Percentiles rank a stretch among this genome's conserved stretches.
Conservation (phyloP, 2,329 filamentous ascomycete genomes). For the Drechslerella dactyloides region DNA sequence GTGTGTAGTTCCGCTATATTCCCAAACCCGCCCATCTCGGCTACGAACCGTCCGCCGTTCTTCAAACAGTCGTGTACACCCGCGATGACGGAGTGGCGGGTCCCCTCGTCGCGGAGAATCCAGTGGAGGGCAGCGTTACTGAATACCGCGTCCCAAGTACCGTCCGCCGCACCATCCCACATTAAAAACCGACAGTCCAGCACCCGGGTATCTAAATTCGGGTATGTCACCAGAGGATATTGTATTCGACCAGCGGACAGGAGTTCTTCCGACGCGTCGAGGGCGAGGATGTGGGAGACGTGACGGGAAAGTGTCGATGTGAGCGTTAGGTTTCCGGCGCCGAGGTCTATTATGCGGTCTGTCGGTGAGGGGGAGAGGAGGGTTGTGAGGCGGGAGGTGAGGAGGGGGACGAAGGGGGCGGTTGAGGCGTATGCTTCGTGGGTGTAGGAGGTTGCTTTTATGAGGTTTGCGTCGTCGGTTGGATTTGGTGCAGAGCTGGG, state of each 20-base stretch:
- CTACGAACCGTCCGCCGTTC: conserved; percentile 51
- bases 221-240: conserved; percentile 55
- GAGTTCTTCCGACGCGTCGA: conserved; percentile 59
- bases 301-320: conserved; percentile 58
- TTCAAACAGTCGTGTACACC: conserved; percentile 21
- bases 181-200: conserved; percentile 50
- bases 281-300: conserved; percentile 56
- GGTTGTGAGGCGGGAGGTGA: conserved; percentile 58
- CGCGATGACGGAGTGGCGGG: conserved; percentile 8
- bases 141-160: conserved; percentile 59
- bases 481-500: too few species aligned
- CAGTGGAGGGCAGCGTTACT: conserved; percentile 61
- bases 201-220: conserved; percentile 56
- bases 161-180: conserved; percentile 25
- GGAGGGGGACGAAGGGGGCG: conserved; percentile 59
- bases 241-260: conserved; percentile 57
- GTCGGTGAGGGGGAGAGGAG: conserved; percentile 57
- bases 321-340: conserved; percentile 58
- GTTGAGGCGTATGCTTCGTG: conserved; percentile 55
- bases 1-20: conserved; percentile 53
- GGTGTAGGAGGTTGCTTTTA: conserved; percentile 33
- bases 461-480: neutral
- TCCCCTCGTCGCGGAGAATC: conserved; percentile 55
- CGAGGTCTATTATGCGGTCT: conserved; percentile 57
- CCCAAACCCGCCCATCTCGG: conserved; percentile 53